Evolutionary conservation across 2,329 filamentous ascomycete genomes (phyloP).

Genomic region (Venturia effusa): DNA sequence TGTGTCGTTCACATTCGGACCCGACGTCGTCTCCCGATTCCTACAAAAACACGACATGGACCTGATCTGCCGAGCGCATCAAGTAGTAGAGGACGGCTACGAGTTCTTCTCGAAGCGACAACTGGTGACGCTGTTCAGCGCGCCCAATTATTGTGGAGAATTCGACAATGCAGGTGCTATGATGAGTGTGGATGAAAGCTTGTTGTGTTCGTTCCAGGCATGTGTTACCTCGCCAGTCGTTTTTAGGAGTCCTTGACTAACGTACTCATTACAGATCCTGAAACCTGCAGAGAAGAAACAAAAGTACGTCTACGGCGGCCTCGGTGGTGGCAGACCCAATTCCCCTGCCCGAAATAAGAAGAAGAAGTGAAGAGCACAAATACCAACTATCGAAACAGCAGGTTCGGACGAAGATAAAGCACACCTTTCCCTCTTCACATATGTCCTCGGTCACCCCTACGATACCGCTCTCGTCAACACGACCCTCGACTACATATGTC

Average conservation of each 20-base stretch:
- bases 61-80: constrained; percentile 94
- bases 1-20: constrained; percentile 97
- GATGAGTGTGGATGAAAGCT: constrained; percentile 99
- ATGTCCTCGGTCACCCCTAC: constrained; percentile 5
- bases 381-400: constrained; percentile 44
- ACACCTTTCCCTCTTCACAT: constrained; percentile 8
- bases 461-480: not conserved
- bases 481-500: not conserved
- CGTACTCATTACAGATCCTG: constrained; percentile 56
- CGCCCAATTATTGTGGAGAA: constrained; percentile 98
- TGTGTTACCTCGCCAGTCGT: constrained; percentile 1
- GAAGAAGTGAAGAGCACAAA: constrained; percentile 2
- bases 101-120: constrained; percentile 99
- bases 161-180: constrained; percentile 99
- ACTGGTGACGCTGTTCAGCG: constrained; percentile 93
- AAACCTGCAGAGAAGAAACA: constrained; percentile 99
- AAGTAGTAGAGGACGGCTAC: constrained; percentile 98
- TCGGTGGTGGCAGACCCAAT: constrained; percentile 58
- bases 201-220: constrained; percentile 98
- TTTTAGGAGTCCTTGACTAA: not conserved
- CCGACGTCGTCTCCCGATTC: constrained; percentile 94
- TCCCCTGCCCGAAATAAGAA: constrained; percentile 52
- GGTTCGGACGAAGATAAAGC: constrained; percentile 15
- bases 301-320: constrained; percentile 85
- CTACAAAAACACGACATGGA: constrained; percentile 99